A percentile compares a stretch with the other conserved stretches of the same genome.
Conservation (phyloP, 345 rosid species). For the Excoecaria cochinchinensis region DNA sequence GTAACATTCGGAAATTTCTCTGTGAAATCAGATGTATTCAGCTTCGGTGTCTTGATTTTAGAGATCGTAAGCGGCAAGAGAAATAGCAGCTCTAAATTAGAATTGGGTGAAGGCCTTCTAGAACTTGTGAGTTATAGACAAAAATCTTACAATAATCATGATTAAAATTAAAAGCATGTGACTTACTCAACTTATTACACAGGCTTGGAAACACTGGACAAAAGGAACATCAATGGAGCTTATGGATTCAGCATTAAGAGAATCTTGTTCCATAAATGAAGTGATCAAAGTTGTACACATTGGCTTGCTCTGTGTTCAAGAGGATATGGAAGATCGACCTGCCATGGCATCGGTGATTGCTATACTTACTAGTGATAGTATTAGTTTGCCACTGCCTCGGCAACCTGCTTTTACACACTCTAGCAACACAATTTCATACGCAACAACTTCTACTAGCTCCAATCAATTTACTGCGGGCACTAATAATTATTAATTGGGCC, state of each 20-base stretch:
- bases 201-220: slow-evolving; percentile 62
- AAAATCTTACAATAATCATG: background rate
- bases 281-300: slow-evolving; percentile 48
- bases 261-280: slow-evolving; percentile 33
- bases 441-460: background rate
- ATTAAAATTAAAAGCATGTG: too few relatives aligned
- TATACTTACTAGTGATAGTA: slow-evolving; percentile 41
- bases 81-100: background rate
- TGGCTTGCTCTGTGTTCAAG: slow-evolving; percentile 63
- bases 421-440: background rate
- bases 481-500: background rate
- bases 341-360: slow-evolving; percentile 46
- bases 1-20: slow-evolving; percentile 4
- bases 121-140: background rate
- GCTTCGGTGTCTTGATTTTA: slow-evolving; percentile 1
- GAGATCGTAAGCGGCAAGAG: background rate
- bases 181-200: background rate
- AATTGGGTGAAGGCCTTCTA: background rate
- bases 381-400: slow-evolving; percentile 35
- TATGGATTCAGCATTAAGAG: slow-evolving; percentile 39
- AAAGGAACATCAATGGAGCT: slow-evolving; percentile 39
- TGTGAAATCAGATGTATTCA: slow-evolving; percentile 1
- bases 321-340: slow-evolving; percentile 46
- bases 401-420: slow-evolving; percentile 29
- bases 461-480: background rate